Conservation (phyloP, 208 protist species). For the Herpetomonas samuelpessoai region DNA sequence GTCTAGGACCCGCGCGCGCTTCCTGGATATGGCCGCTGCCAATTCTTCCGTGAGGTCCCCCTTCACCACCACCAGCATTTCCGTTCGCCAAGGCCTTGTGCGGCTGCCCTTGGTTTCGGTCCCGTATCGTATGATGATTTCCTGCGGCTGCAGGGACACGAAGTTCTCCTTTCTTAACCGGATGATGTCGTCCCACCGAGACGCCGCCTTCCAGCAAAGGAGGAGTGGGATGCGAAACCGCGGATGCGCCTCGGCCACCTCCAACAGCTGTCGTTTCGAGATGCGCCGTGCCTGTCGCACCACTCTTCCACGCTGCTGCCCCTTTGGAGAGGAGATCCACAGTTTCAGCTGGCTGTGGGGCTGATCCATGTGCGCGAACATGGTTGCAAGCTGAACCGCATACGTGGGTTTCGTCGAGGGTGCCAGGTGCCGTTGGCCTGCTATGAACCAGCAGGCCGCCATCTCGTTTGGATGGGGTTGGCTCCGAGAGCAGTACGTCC, state of each 20-base stretch:
- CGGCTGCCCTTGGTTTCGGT: conserved; percentile 12
- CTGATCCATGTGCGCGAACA: conserved; percentile 8
- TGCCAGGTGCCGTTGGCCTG: too few relatives aligned
- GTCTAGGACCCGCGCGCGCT: neutral
- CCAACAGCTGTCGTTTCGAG: neutral
- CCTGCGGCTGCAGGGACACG: neutral
- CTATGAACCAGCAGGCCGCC: too few relatives aligned
- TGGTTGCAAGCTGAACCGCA: neutral
- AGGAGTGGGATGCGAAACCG: neutral
- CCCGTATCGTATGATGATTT: conserved; percentile 14
- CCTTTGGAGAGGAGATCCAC: conserved; percentile 8
- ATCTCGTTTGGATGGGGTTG: too few relatives aligned
- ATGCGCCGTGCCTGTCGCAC: conserved; percentile 10
- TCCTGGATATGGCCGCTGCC: neutral
- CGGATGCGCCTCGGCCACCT: neutral
- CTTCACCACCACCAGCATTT: conserved; percentile 8
- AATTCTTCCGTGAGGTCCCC: conserved; percentile 1
- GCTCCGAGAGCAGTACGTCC: too few relatives aligned
- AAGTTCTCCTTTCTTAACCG: neutral
- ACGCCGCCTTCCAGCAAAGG: conserved; percentile 17
- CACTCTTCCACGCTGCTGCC: conserved; percentile 1
- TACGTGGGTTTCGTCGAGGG: too few relatives aligned
- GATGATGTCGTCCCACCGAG: conserved; percentile 13
- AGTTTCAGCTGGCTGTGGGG: too few relatives aligned
- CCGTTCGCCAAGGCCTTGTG: conserved; percentile 8